A percentile compares a stretch with the other conserved stretches of the same genome.
These are phyloP conservation scores for Phanerochaete carnosa DNA, from an alignment of 768 basidiomycete species.

Conservation along the genomic window DNA sequence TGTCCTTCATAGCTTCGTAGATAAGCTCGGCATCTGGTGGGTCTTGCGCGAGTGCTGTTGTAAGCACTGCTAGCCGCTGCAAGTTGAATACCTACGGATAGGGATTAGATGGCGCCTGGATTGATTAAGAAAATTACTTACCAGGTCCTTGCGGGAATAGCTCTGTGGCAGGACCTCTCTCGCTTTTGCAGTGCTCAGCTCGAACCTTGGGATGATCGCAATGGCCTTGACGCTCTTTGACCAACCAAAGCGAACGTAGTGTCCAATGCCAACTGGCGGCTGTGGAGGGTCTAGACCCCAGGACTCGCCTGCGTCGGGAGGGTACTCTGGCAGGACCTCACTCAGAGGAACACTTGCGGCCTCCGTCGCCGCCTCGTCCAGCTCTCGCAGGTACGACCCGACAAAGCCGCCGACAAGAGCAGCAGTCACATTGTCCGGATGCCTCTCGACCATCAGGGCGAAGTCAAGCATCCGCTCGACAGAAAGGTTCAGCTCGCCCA, in stretches of 20 bases:
- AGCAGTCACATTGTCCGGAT: constrained; percentile 98
- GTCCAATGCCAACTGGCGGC: constrained; percentile 89
- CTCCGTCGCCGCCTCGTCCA: constrained; percentile 74
- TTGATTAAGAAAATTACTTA: constrained; percentile 35
- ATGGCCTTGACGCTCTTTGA: constrained; percentile 81
- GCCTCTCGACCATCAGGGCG: constrained; percentile 98
- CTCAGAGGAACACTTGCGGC: constrained; percentile 90
- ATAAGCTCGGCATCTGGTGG: constrained; percentile 96
- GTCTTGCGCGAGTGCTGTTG: constrained; percentile 84
- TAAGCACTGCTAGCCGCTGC: constrained; percentile 93
- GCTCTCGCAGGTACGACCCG: constrained; percentile 90
- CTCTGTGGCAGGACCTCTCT: constrained; percentile 79
- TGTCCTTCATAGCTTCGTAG: constrained; percentile 99
- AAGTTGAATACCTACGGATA: constrained; percentile 87
- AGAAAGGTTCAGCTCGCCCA: constrained; percentile 72
- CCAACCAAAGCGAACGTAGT: constrained; percentile 91
- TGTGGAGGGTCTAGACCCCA: constrained; percentile 90
- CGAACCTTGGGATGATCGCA: constrained; percentile 93
- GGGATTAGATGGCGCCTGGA: background rate
- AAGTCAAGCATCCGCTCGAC: constrained; percentile 83
- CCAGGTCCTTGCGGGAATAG: constrained; percentile 90
- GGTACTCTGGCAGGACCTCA: constrained; percentile 96
- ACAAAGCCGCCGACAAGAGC: constrained; percentile 97
- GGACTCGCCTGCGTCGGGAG: constrained; percentile 83
- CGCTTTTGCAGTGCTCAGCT: constrained; percentile 94